Conservation (phyloP, 1,139 yeast genomes). For the Yamadazyma dushanensis region DNA sequence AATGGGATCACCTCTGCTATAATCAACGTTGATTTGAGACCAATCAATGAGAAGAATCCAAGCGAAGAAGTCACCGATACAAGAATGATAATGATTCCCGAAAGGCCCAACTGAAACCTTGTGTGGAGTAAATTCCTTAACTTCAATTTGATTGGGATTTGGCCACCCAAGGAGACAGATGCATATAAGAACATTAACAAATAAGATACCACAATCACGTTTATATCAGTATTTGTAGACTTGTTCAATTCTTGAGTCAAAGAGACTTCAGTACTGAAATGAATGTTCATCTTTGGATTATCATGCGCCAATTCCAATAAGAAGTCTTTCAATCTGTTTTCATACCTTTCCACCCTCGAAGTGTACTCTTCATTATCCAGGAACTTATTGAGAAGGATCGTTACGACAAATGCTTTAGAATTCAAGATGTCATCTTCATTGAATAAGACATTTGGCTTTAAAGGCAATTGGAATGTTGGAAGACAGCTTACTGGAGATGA, state of each 20-base stretch:
- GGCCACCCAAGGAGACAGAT: conserved; percentile 76
- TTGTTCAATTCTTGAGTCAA: conserved; percentile 80
- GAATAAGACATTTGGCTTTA: conserved; percentile 69
- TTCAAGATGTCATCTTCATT: conserved; percentile 50
- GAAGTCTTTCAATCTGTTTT: conserved; percentile 56
- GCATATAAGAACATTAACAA: conserved; percentile 89
- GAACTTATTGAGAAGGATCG: conserved; percentile 56
- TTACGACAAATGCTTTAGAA: conserved; percentile 72
- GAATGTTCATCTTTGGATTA: conserved; percentile 56
- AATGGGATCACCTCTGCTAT: conserved; percentile 98
- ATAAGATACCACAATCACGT: conserved; percentile 72
- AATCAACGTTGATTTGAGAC: conserved; percentile 82
- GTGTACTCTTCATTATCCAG: conserved; percentile 37
- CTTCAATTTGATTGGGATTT: conserved; percentile 28
- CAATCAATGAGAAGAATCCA: conserved; percentile 74
- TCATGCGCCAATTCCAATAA: conserved; percentile 49
- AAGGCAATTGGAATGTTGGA: conserved; percentile 89
- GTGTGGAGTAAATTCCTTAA: conserved; percentile 50
- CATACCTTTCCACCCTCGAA: conserved; percentile 60
- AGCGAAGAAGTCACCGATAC: conserved; percentile 79
- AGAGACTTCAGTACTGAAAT: conserved; percentile 81
- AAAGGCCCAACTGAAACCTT: conserved; percentile 72
- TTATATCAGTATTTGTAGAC: conserved; percentile 76
- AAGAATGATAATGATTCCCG: conserved; percentile 79
- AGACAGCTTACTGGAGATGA: conserved; percentile 84